Conservation (phyloP, 164 flowering plant species). For the Magnolia sinica region DNA sequence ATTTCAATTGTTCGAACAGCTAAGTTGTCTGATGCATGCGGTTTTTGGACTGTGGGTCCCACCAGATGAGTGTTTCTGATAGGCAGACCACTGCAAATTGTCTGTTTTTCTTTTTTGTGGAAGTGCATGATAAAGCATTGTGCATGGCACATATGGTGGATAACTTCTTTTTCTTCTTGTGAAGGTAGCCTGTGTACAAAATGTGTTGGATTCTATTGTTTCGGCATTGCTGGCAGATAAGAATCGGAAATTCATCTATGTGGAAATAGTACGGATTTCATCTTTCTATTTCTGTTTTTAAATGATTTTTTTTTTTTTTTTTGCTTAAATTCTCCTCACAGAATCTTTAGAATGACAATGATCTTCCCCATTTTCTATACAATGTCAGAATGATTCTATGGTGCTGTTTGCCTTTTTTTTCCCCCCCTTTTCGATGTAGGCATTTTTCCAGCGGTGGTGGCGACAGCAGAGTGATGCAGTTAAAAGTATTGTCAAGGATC, state of each 20-base stretch:
- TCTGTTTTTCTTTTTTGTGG: not conserved
- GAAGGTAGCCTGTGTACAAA: conserved; percentile 70
- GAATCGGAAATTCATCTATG: conserved; percentile 78
- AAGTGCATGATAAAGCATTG: not conserved
- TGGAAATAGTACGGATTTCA: conserved; percentile 35
- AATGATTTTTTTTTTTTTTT: too few species aligned
- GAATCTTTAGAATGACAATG: not conserved
- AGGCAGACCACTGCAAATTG: not conserved
- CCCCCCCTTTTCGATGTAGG: conserved; percentile 31
- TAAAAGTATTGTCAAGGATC: conserved; percentile 50
- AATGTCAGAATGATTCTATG: too few species aligned
- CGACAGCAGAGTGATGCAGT: conserved; percentile 59
- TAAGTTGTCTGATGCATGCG: not conserved
- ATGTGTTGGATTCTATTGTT: conserved; percentile 76
- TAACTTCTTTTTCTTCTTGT: not conserved
- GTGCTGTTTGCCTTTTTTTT: too few species aligned
- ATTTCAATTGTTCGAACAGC: too few species aligned
- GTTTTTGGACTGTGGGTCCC: not conserved
- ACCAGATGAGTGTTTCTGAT: not conserved
- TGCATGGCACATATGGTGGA: not conserved
- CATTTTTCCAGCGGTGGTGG: conserved; percentile 98
- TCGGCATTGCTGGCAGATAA: conserved; percentile 73
- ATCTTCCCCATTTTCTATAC: not conserved
- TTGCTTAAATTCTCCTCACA: too few species aligned
- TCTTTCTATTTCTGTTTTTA: too few species aligned